Base-by-base conservation (phyloP, 148 eudicot species). In the Rhododendron henanense region DNA sequence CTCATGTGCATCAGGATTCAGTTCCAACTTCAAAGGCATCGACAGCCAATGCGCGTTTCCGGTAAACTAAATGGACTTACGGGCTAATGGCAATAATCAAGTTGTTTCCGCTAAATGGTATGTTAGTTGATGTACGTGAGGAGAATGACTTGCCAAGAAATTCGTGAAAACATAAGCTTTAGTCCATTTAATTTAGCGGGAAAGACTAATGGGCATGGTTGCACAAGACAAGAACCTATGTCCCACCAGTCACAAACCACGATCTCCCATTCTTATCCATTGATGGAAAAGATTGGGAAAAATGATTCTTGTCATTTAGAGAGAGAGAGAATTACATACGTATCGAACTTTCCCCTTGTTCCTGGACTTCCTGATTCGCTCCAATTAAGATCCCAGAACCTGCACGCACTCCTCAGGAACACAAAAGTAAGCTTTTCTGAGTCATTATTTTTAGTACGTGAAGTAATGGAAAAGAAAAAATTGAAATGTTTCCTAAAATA, bases 361-460 rank as follows among this genome's bases (percentile, higher is more conserved):
- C 93, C 88, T 11, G 86, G 77, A 88, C 89, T 88, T 89, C 98
- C 98, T n/a, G 85, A 51, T 83, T 91, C 91, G 18, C 88, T 88
- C 98, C 99, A 97, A 21, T 94, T 96, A 71, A 94, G 85, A 87
- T 97, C 96, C 94, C 94, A 97, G 78, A 89, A 96, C 88, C 99
- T 96, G 89, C 83, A 65, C 31, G 31, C 73, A 87, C 75, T 75
- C 35, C 77, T 85, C 11, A 63, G 51, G 18, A 21, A 79, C 5
- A 23, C 33, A 81, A 15, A 19, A 47, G 10, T 47, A 1, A 47
- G 50, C 50, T 6, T 9, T 13, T 21, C 37, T 35, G 37, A 8
- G 18, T 5, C 11, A 48, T 9, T 31, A 31, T 31, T 31, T 7
- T 35, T 35, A 2, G 37, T 2, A 35, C 37, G 37, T 35, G 2